phyloP scores from a whole-genome alignment of 805 yeast species.

The Komagataella ulmi region DNA sequence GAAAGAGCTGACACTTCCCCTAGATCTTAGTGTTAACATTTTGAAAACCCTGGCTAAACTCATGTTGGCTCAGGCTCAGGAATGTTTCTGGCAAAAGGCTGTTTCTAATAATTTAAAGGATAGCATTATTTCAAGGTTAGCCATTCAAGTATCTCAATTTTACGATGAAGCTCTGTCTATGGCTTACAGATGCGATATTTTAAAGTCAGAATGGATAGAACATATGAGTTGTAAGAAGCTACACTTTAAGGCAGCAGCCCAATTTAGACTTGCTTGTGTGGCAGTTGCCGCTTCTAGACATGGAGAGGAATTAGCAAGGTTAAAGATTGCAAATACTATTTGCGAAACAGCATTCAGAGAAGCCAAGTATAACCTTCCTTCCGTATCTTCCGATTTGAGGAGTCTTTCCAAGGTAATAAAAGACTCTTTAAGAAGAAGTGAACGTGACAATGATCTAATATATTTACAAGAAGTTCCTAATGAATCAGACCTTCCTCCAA shows the following conservation, averaged over 20 bases:
- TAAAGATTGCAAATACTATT: slow-evolving; percentile 27
- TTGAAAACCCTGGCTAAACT: slow-evolving; percentile 35
- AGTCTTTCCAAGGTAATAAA: slow-evolving; percentile 33
- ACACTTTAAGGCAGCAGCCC: slow-evolving; percentile 65
- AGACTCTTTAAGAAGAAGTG: slow-evolving; percentile 37
- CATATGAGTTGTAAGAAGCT: slow-evolving; percentile 42
- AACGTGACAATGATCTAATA: slow-evolving; percentile 71
- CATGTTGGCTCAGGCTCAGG: slow-evolving; percentile 80
- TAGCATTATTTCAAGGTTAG: slow-evolving; percentile 46
- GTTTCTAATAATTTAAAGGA: slow-evolving; percentile 35
- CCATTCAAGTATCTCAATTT: slow-evolving; percentile 46
- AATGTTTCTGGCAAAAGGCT: slow-evolving; percentile 72
- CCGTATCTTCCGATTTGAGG: slow-evolving; percentile 36
- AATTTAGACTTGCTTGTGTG: slow-evolving; percentile 43
- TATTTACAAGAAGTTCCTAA: slow-evolving; percentile 56
- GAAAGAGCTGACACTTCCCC: slow-evolving; percentile 12
- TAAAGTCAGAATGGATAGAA: slow-evolving; percentile 43
- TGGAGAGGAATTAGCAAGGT: slow-evolving; percentile 60
- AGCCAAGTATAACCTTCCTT: slow-evolving; percentile 25
- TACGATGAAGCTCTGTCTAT: slow-evolving; percentile 33
- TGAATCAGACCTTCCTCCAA: slow-evolving; percentile 21
- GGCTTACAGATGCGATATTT: slow-evolving; percentile 24
- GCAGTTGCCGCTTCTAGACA: slow-evolving; percentile 35
- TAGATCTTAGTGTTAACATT: slow-evolving; percentile 38
- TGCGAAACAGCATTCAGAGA: slow-evolving; percentile 24